phyloP scores from a whole-genome alignment of 257 asterid genomes.

The Nicotiana tabacum region DNA sequence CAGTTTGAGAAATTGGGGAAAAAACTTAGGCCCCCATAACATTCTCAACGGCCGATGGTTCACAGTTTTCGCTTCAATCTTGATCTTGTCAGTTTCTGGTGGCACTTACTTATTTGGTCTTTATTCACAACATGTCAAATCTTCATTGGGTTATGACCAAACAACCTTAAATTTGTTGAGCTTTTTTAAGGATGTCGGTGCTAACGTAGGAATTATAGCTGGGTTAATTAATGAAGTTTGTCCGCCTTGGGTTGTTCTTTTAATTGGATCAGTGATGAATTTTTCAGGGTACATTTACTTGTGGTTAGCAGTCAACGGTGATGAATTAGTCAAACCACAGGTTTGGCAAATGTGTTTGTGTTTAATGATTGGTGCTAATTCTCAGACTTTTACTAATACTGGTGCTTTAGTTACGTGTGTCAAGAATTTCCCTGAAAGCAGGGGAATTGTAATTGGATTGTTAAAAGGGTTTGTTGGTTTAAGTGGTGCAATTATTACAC shows the following conservation, averaged over 20 bases:
- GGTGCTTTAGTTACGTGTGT: conserved; percentile 77
- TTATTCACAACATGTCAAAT: conserved; percentile 45
- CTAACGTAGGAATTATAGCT: conserved; percentile 60
- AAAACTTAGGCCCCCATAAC: conserved; percentile 20
- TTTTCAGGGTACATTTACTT: conserved; percentile 75
- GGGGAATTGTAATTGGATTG: conserved; percentile 34
- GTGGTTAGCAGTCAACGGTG: conserved; percentile 58
- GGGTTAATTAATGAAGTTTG: conserved; percentile 72
- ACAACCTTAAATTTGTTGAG: conserved; percentile 59
- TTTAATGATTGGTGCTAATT: conserved; percentile 73
- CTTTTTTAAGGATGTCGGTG: conserved; percentile 65
- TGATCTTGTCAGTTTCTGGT: conserved; percentile 67
- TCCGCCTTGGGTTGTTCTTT: conserved; percentile 80
- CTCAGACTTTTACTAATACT: conserved; percentile 74
- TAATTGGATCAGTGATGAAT: conserved; percentile 57
- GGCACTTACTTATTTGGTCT: conserved; percentile 79
- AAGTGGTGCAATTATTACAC: conserved; percentile 36
- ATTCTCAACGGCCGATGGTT: conserved; percentile 62
- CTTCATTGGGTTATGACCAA: conserved; percentile 60
- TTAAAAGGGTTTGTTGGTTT: conserved; percentile 38
- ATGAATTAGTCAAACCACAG: conserved; percentile 36
- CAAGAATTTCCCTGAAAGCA: conserved; percentile 60
- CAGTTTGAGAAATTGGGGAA: background rate
- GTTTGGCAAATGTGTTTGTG: conserved; percentile 80
- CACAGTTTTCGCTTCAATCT: conserved; percentile 59